phyloP scores from a whole-genome alignment of 2,329 filamentous ascomycete species.

The Nectriaceae sp. region DNA sequence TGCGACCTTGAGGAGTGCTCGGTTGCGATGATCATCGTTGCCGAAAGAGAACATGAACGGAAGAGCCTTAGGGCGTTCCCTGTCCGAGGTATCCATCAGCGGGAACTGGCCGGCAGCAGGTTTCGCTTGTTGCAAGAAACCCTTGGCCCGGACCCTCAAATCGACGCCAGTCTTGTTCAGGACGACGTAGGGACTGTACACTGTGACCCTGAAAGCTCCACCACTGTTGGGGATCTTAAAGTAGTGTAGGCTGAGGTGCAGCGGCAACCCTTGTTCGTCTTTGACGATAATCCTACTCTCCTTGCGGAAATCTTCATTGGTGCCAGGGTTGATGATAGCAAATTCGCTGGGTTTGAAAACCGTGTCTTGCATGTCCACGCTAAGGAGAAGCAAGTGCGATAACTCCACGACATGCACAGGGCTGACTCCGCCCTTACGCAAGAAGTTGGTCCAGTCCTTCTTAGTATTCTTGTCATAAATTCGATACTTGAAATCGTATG shows the following conservation, averaged over 20 bases:
- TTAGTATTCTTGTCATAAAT: slow-evolving; percentile 99
- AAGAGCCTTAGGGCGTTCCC: slow-evolving; percentile 68
- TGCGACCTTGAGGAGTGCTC: slow-evolving; percentile 82
- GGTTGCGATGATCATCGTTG: slow-evolving; percentile 86
- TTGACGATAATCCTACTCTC: slow-evolving; percentile 80
- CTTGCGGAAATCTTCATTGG: slow-evolving; percentile 83
- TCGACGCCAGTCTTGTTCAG: slow-evolving; percentile 93
- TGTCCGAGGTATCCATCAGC: slow-evolving; percentile 47
- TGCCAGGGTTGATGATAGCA: slow-evolving; percentile 91
- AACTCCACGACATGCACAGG: slow-evolving; percentile 97
- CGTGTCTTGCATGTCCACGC: slow-evolving; percentile 95
- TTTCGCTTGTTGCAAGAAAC: slow-evolving; percentile 80
- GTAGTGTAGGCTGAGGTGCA: slow-evolving; percentile 88
- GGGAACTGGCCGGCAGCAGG: slow-evolving; percentile 81
- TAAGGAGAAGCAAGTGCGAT: slow-evolving; percentile 88
- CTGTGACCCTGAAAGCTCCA: slow-evolving; percentile 91
- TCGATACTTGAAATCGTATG: slow-evolving; percentile 98
- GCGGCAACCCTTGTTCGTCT: slow-evolving; percentile 76
- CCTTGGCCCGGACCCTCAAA: slow-evolving; percentile 85
- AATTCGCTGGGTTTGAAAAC: slow-evolving; percentile 95
- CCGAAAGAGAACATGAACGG: slow-evolving; percentile 97
- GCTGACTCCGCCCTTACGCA: slow-evolving; percentile 93
- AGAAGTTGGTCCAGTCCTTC: slow-evolving; percentile 98
- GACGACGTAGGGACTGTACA: slow-evolving; percentile 93
- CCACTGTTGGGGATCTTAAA: slow-evolving; percentile 87